Evolutionary conservation across 1,139 yeast genomes (phyloP).

Genomic region (Spathaspora sp.): DNA sequence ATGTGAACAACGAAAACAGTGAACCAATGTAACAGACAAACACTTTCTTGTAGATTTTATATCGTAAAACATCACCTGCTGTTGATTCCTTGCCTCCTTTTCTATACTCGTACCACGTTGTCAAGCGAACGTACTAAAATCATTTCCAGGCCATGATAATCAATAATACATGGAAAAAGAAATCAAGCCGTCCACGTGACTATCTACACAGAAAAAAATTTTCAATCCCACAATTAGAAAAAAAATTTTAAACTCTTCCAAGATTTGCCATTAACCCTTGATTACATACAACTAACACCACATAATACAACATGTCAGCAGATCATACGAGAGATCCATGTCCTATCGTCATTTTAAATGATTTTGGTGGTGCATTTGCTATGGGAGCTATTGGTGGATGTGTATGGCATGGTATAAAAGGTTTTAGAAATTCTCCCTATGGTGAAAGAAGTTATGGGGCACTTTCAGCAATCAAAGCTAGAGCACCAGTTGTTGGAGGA

Average conservation of each 20-base stretch:
- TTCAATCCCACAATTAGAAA: background rate
- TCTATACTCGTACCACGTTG: no score
- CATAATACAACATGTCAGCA: conserved; percentile 59
- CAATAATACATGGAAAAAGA: background rate
- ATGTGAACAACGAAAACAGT: no score
- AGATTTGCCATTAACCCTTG: background rate
- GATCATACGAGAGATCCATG: conserved; percentile 99
- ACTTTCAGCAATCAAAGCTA: conserved; percentile 83
- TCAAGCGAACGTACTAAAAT: no score
- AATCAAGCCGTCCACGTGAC: background rate
- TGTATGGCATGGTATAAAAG: conserved; percentile 98
- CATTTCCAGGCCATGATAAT: background rate
- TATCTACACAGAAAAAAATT: background rate
- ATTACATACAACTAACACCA: background rate
- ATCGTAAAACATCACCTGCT: no score
- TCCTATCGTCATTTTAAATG: conserved; percentile 92
- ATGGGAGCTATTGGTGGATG: conserved; percentile 99
- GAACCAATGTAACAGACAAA: no score
- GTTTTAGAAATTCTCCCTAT: conserved; percentile 94
- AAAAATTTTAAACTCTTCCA: background rate
- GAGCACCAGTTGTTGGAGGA: conserved; percentile 99
- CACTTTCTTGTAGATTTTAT: no score
- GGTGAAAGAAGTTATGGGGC: conserved; percentile 95
- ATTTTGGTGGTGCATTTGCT: conserved; percentile 98
- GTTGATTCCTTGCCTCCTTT: no score